These are phyloP conservation scores for Microglena sp. DNA, from an alignment of 139 green algal genomes.

Conservation along the genomic window DNA sequence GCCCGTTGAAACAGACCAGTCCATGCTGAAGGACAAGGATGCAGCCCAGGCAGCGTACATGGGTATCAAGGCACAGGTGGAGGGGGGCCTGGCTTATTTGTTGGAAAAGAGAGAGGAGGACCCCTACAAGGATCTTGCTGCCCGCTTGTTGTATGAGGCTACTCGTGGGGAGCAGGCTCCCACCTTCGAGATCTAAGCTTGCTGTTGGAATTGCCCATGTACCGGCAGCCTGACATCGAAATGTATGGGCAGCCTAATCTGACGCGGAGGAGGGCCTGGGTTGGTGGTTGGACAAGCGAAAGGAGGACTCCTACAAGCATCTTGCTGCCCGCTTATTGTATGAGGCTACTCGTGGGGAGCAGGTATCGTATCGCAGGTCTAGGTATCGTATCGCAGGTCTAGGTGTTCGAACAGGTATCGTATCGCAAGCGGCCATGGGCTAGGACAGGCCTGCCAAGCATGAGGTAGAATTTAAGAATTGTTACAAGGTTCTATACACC, in stretches of 20 bases:
- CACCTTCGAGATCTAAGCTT: slow-evolving; percentile 55
- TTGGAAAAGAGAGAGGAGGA: slow-evolving; percentile 54
- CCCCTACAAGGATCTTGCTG: slow-evolving; percentile 67
- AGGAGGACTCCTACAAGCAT: slow-evolving; percentile 73
- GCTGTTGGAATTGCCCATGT: too few relatives aligned
- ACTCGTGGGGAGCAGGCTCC: slow-evolving; percentile 57
- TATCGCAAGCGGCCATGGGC: too few relatives aligned
- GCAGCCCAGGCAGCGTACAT: slow-evolving; percentile 66
- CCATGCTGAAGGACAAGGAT: slow-evolving; percentile 60
- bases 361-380: too few relatives aligned
- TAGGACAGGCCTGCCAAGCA: too few relatives aligned
- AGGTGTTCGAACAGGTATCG: too few relatives aligned
- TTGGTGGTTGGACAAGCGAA: slow-evolving; percentile 56
- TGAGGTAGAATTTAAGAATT: too few relatives aligned
- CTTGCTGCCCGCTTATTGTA: slow-evolving; percentile 59
- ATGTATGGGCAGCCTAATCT: too few relatives aligned
- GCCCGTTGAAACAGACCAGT: background rate
- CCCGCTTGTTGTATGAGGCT: slow-evolving; percentile 66
- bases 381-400: too few relatives aligned
- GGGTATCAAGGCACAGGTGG: slow-evolving; percentile 1
- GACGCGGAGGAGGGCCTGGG: slow-evolving; percentile 43
- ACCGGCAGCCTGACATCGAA: too few relatives aligned
- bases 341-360: slow-evolving; percentile 46
- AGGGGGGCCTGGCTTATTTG: slow-evolving; percentile 62
- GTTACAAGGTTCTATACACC: too few relatives aligned